Conservation (phyloP, 352 stramenopile species). For the Pythium aristosporum region DNA sequence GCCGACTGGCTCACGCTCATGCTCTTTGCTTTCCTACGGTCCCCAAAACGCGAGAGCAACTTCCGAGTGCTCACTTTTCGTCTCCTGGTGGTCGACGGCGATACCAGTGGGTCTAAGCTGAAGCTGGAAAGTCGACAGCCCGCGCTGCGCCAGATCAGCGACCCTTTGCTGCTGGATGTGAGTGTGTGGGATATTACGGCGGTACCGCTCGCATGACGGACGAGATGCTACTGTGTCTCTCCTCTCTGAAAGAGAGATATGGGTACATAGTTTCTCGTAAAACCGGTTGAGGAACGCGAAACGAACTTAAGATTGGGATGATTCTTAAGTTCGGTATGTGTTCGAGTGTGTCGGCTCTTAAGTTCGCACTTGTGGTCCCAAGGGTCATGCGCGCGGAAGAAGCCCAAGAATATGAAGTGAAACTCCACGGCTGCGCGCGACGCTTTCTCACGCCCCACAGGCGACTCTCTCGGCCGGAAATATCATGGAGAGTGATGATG, state of each 20-base stretch:
- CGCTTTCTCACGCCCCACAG: neutral
- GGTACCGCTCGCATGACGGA: neutral
- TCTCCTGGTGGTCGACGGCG: neutral
- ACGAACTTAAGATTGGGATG: too few relatives aligned
- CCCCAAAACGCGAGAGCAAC: neutral
- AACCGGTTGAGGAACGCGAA: neutral
- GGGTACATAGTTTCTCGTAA: neutral
- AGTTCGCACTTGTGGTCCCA: neutral
- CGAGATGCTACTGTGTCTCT: too few relatives aligned
- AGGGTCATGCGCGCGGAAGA: conserved; percentile 6
- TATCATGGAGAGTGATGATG: conserved; percentile 5
- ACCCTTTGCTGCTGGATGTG: conserved; percentile 3
- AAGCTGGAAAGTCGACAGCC: conserved; percentile 1
- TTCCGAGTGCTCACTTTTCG: conserved; percentile 13
- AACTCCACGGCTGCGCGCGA: conserved; percentile 9
- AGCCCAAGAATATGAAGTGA: neutral
- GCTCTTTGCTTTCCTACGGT: neutral
- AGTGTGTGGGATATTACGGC: conserved; percentile 10
- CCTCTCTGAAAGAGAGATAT: neutral
- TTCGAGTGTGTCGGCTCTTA: neutral
- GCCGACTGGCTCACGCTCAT: conserved; percentile 26
- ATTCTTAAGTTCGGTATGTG: too few relatives aligned
- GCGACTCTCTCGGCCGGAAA: neutral
- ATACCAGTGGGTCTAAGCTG: neutral
- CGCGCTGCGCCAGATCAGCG: neutral